Evolutionary conservation across 768 basidiomycete species (phyloP).

Genomic region (Rhodotorula babjevae): DNA sequence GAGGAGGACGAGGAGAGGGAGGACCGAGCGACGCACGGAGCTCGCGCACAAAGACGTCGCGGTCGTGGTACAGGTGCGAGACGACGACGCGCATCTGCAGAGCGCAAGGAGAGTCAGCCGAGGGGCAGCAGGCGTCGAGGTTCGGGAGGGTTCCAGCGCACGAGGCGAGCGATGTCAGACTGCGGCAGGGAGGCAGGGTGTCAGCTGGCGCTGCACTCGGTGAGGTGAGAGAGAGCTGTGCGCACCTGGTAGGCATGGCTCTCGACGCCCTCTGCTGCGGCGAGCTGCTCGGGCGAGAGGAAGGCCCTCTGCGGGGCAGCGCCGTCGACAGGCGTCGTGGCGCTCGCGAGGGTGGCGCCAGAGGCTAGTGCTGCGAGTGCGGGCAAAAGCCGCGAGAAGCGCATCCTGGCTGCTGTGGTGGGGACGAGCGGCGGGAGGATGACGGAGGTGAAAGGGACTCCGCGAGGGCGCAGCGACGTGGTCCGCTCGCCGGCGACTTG

Average conservation of each 20-base stretch:
- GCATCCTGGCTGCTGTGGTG: background rate
- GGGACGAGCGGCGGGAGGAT: background rate
- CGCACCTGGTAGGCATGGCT: slow-evolving; percentile 37
- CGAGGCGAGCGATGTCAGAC: slow-evolving; percentile 50
- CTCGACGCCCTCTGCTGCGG: slow-evolving; percentile 10
- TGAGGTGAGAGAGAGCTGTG: background rate
- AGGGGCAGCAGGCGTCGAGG: too few species aligned
- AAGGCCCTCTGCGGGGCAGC: slow-evolving; percentile 9
- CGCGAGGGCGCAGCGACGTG: background rate
- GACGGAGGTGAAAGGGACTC: background rate
- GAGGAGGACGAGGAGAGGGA: background rate
- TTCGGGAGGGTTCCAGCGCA: background rate
- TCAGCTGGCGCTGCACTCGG: slow-evolving; percentile 42
- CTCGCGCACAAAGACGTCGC: slow-evolving; percentile 62
- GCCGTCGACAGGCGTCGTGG: background rate
- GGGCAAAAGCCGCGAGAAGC: background rate
- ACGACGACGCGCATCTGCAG: slow-evolving; percentile 49
- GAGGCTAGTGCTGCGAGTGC: background rate
- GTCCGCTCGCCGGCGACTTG: background rate
- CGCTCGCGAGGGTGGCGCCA: slow-evolving; percentile 1
- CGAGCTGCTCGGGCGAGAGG: slow-evolving; percentile 30
- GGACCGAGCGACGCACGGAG: slow-evolving; percentile 49
- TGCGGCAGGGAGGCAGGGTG: slow-evolving; percentile 51
- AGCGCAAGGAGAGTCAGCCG: background rate
- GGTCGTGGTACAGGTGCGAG: slow-evolving; percentile 59